Evolutionary conservation across 1,284 basidiomycete species (phyloP), one percentile per base, ranked within the genome.

Genomic region (Puccinia coronata): DNA sequence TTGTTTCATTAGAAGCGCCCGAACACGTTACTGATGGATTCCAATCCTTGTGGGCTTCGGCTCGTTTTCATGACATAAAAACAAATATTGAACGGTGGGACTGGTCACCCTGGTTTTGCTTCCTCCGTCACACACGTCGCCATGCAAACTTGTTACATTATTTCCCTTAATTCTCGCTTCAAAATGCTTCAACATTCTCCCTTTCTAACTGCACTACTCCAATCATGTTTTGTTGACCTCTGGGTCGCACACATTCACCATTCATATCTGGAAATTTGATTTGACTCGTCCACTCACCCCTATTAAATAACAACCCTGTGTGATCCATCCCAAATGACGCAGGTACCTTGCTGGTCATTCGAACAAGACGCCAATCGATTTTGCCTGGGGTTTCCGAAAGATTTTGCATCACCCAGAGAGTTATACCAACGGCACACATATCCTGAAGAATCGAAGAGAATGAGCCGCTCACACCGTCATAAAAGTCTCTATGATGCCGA

Each of bases 21-120:
- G 70, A 73, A 73, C 70, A 73, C 51, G 70, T 73, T 47, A 57
- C 70, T 73, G 70, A 73, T 28, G 36, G 31, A 53, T 53, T 73
- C 51, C 51, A 73, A 73, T 53, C 28, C 47, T 73, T 73, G 34
- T 4, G 53, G 70, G 53, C 70, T 73, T 57, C 47, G 23, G 28
- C 34, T 53, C 34, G 39, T 3, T 73, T 73, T 55, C 51, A 23
- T 53, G 25, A 49, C 51, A 53, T 39, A 34, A 55, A 43, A 18
- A 53, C 34, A 31, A 55, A 57, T 41, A 31, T 41, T 57, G 51
- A 73, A 51, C 34, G 53, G 57, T 55, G 70, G 70, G 23, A 23
- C 31, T 31, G 43, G 47, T 39, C 51, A 36, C 70, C 36, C 51
- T 49, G 43, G 47, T 55, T 73, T 57, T 55, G 51, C 34, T 51